These are phyloP conservation scores for Blastobotrys illinoisensis DNA, from an alignment of 1,139 yeast genomes.

Conservation along the genomic window DNA sequence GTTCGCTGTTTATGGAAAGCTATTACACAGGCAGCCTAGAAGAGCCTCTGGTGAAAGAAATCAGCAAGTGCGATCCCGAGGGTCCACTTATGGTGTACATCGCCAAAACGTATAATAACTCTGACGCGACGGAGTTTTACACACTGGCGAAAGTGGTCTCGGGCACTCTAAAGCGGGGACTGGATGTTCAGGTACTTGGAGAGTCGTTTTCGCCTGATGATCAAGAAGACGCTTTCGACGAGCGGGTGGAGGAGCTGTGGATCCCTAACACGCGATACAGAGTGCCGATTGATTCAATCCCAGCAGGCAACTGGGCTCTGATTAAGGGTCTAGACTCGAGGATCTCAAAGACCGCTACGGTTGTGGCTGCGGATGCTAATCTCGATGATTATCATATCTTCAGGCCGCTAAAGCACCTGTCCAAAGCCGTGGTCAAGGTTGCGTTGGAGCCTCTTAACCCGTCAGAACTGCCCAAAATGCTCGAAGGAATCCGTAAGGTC, in stretches of 20 bases:
- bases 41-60: slow-evolving; percentile 18
- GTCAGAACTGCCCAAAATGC: slow-evolving; percentile 66
- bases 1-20: slow-evolving; percentile 12
- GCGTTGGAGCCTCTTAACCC: slow-evolving; percentile 82
- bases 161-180: slow-evolving; percentile 52
- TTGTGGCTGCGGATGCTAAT: slow-evolving; percentile 34
- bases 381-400: slow-evolving; percentile 33
- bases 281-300: slow-evolving; percentile 48
- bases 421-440: slow-evolving; percentile 64
- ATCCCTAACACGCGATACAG: slow-evolving; percentile 70
- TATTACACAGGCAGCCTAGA: slow-evolving; percentile 29
- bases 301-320: slow-evolving; percentile 62
- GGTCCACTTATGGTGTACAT: slow-evolving; percentile 54
- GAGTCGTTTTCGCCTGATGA: slow-evolving; percentile 48
- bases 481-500: slow-evolving; percentile 60
- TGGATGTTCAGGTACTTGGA: slow-evolving; percentile 51
- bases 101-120: slow-evolving; percentile 52
- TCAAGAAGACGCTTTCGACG: slow-evolving; percentile 44
- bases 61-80: slow-evolving; percentile 32
- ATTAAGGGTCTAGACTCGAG: slow-evolving; percentile 56
- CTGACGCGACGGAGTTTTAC: slow-evolving; percentile 42
- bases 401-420: slow-evolving; percentile 42
- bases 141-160: slow-evolving; percentile 57
- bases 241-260: slow-evolving; percentile 45
- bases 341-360: slow-evolving; percentile 56